Base-by-base conservation (phyloP, 129 eudicot genomes). In the Flaveria trinervia region DNA sequence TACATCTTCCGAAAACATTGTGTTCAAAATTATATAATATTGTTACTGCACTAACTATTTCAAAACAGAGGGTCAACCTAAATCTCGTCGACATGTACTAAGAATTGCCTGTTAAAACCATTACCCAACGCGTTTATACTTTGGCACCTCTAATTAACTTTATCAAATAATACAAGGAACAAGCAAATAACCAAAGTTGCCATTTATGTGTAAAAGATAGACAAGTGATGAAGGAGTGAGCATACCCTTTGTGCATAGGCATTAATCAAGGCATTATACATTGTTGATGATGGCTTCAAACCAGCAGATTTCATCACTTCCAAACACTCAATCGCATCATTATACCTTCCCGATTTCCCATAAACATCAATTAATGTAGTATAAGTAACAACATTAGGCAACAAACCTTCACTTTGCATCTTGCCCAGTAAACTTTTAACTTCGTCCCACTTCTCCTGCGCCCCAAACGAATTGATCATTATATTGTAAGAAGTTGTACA, bases 201-300 rank as follows among this genome's bases (percentile, higher is more conserved):
- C 20, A 8, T 2, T 36, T 48, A 79, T 3, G 15, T 4, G 23
- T 2, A 16, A 17, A 61, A 61, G 57, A 81, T 36, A 16, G 54
- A 60, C 30, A 33, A 30, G 44, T 1, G 41, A 54, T 26, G 46
- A 49, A 20, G 36, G 69, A 65, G 36, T 12, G 16, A 69, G 67
- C 76, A 44, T 89, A 94, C 98, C 92, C 84, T 89, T 81, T 89
- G 98, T 33, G 98, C 98, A 78, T 94, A 94, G 66, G 97, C 98
- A 85, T 94, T 94, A 72, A 94, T 94, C 87, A 94, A 79, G 1
- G 98, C 98, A 72, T 94, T 94, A 83, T 94, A 94, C 97, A 91
- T 94, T 48, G 97, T 86, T 3, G 85, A 56, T 0, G 98, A 94
- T n/a, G 98, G 97, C 65, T 86, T 94, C 81, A 94, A 70, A 45